phyloP scores from a whole-genome alignment of 2,329 filamentous ascomycete species.

The Sclerotinia spermophila region DNA sequence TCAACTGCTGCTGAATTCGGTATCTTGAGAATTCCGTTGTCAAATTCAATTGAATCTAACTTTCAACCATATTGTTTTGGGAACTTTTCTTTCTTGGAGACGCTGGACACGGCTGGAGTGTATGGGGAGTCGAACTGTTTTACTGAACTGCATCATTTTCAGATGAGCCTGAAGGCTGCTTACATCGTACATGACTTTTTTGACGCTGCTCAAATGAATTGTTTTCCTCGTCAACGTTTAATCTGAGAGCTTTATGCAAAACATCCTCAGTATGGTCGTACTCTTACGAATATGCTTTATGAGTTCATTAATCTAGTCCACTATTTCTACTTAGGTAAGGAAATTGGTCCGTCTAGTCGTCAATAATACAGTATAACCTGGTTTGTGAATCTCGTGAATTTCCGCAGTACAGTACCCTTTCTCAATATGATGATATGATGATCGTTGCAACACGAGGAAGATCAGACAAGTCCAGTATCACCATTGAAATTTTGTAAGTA shows the following conservation, averaged over 20 bases:
- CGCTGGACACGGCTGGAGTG: neutral
- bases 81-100: neutral
- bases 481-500: neutral
- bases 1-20: neutral
- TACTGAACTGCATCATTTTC: neutral
- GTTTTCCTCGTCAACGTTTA: neutral
- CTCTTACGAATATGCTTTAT: neutral
- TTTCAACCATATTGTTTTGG: neutral
- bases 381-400: neutral
- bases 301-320: neutral
- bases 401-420: neutral
- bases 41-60: neutral
- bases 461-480: slow-evolving; percentile 15
- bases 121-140: neutral
- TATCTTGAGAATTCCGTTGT: neutral
- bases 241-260: slow-evolving; percentile 11
- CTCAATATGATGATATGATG: neutral
- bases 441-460: neutral
- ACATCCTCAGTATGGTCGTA: neutral
- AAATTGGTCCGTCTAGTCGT: slow-evolving; percentile 2
- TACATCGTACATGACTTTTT: neutral
- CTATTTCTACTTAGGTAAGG: neutral
- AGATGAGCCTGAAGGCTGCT: neutral
- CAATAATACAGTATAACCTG: no score
- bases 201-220: neutral